Percentiles rank a stretch among this genome's conserved stretches.
Conservation (phyloP, 176 grass and related monocot genomes). For the Aegilops longissima region DNA sequence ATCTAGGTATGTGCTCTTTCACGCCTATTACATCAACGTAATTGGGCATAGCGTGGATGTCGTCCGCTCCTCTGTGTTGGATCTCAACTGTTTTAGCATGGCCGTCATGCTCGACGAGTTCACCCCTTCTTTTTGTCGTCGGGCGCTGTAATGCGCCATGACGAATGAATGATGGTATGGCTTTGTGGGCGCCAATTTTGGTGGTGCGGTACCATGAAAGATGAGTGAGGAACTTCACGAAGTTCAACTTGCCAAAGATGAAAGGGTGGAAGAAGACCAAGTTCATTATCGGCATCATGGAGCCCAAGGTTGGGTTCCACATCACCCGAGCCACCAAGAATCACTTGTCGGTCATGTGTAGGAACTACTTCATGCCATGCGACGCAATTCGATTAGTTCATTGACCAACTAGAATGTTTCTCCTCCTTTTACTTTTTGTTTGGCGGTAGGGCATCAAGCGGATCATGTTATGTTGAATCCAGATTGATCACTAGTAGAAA, state of each 20-base stretch:
- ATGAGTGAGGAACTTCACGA: constrained; percentile 71
- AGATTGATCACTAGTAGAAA: background rate
- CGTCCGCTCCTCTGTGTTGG: no score
- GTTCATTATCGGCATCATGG: constrained; percentile 57
- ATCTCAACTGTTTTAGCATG: no score
- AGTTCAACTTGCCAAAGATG: constrained; percentile 58
- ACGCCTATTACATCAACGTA: no score
- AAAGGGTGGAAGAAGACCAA: constrained; percentile 69
- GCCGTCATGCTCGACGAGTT: no score
- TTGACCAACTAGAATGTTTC: constrained; percentile 19
- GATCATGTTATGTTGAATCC: background rate
- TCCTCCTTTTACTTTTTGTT: background rate
- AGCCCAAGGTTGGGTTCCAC: constrained; percentile 67
- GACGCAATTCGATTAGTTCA: constrained; percentile 56
- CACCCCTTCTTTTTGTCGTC: no score
- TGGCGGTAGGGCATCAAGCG: background rate
- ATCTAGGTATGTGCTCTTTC: no score
- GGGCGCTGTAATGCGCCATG: no score
- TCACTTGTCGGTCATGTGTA: constrained; percentile 64
- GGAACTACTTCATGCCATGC: constrained; percentile 58
- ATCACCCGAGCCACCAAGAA: constrained; percentile 46
- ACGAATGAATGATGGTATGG: no score
- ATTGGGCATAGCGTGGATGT: no score
- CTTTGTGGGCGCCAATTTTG: background rate
- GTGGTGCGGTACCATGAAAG: constrained; percentile 52